These are phyloP conservation scores for Fusarium nelsonii DNA, from an alignment of 2,329 filamentous ascomycete genomes.

Conservation along the genomic window DNA sequence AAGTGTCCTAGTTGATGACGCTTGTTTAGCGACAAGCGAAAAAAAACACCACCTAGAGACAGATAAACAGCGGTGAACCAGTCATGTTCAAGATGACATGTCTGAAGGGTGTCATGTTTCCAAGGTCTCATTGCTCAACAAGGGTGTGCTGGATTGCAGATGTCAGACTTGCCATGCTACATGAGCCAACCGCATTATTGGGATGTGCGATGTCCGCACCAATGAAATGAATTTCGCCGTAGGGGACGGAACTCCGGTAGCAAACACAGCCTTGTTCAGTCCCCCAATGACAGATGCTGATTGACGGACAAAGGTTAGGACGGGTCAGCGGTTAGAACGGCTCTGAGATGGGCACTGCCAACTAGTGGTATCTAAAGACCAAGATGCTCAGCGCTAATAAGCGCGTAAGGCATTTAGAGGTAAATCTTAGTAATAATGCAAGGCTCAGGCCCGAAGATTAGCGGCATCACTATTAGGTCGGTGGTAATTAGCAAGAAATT, in stretches of 20 bases:
- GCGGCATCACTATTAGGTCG: rapidly evolving
- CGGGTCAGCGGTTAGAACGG: background rate
- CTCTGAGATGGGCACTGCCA: background rate
- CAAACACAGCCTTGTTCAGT: background rate
- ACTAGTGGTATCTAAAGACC: background rate
- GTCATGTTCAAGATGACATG: background rate
- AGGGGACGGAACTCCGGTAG: background rate
- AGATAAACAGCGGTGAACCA: background rate
- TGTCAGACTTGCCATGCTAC: background rate
- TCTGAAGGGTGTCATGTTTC: too few relatives aligned
- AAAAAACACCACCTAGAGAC: background rate
- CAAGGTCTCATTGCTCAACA: background rate
- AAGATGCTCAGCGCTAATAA: background rate
- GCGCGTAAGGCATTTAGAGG: background rate
- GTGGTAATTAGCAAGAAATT: background rate
- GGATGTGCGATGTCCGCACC: background rate
- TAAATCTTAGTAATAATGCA: background rate
- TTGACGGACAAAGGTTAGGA: background rate
- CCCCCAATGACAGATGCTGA: background rate
- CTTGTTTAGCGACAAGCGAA: background rate
- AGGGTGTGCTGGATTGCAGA: background rate
- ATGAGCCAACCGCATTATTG: background rate
- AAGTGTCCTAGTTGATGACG: background rate
- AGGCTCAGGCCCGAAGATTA: background rate
- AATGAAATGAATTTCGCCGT: background rate